A percentile compares a stretch with the other conserved stretches of the same genome.
phyloP scores from a whole-genome alignment of 176 grass and related monocot species.

The Hordeum marinum region DNA sequence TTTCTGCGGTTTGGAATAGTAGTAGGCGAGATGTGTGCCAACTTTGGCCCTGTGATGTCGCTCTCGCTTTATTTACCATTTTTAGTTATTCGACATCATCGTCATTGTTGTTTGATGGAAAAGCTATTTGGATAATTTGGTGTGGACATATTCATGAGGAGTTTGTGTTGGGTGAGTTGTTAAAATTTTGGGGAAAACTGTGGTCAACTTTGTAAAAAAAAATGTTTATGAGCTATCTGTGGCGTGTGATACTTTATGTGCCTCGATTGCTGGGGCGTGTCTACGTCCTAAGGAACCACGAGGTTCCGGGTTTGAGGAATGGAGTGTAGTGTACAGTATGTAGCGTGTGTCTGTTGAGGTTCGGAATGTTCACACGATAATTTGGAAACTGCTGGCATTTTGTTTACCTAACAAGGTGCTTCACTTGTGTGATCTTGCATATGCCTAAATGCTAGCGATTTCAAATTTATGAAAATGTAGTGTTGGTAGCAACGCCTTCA shows the following conservation, averaged over 20 bases:
- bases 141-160: neutral
- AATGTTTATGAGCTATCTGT: neutral
- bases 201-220: neutral
- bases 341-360: neutral
- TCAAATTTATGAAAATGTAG: constrained; percentile 19
- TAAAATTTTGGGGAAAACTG: neutral
- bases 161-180: neutral
- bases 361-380: neutral
- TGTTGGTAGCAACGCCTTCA: neutral
- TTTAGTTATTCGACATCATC: neutral
- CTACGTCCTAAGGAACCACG: neutral
- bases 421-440: neutral
- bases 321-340: neutral
- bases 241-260: neutral
- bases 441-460: neutral
- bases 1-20: neutral
- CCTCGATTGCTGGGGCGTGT: neutral
- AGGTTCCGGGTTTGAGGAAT: neutral
- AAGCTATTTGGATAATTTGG: neutral
- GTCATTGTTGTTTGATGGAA: neutral
- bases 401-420: neutral
- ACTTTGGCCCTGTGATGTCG: neutral
- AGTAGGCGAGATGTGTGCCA: neutral
- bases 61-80: neutral
- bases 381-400: neutral